Conservation (phyloP, 306 rosid species). For the Lotus japonicus region DNA sequence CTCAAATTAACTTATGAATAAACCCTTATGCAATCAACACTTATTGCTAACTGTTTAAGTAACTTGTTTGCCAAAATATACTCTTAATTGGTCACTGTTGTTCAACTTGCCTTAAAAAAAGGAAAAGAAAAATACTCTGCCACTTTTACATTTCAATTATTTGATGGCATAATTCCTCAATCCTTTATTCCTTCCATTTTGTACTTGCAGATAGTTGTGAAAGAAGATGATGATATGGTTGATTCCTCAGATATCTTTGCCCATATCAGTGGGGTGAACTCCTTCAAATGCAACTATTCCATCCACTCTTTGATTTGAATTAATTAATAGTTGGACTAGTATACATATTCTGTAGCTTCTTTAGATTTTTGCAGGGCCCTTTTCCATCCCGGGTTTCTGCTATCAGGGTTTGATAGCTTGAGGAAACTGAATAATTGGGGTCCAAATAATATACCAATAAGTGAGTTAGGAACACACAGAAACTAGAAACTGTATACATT, state of each 20-base stretch:
- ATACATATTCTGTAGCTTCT: background rate
- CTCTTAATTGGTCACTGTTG: background rate
- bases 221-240: constrained; percentile 89
- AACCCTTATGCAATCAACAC: no score
- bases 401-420: constrained; percentile 33
- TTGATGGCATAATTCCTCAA: constrained; percentile 17
- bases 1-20: no score
- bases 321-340: constrained; percentile 1
- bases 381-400: constrained; percentile 33
- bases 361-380: constrained; percentile 59
- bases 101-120: background rate
- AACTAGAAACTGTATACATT: constrained; percentile 28
- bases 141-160: constrained; percentile 17
- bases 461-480: constrained; percentile 36
- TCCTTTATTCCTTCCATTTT: constrained; percentile 17
- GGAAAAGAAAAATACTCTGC: constrained; percentile 6
- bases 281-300: constrained; percentile 88
- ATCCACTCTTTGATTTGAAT: constrained; percentile 84
- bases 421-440: constrained; percentile 51
- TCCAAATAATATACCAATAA: constrained; percentile 40
- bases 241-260: constrained; percentile 95
- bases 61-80: no score
- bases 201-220: constrained; percentile 70
- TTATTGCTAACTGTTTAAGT: no score
- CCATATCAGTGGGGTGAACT: constrained; percentile 96